These are phyloP conservation scores for Neolentinus lepideus DNA, from an alignment of 1,284 basidiomycete species.

Conservation along the genomic window DNA sequence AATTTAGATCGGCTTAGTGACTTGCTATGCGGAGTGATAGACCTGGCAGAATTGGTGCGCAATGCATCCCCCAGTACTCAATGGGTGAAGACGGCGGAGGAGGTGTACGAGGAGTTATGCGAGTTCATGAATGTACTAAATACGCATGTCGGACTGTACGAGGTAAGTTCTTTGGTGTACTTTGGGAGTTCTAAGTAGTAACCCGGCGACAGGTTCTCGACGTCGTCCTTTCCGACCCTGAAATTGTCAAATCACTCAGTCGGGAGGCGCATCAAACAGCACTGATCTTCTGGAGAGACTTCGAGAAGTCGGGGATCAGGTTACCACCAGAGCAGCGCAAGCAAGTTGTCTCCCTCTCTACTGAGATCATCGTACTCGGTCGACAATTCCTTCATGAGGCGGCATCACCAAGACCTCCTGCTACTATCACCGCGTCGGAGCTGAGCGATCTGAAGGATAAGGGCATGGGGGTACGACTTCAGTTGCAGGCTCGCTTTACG, in stretches of 20 bases:
- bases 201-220: constrained; percentile 45
- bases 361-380: constrained; percentile 86
- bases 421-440: constrained; percentile 59
- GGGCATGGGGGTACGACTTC: constrained; percentile 60
- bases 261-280: constrained; percentile 79
- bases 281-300: constrained; percentile 91
- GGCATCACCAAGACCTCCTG: constrained; percentile 51
- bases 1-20: constrained; percentile 94
- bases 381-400: constrained; percentile 77
- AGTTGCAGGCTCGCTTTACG: constrained; percentile 68
- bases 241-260: constrained; percentile 52
- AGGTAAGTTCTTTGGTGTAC: constrained; percentile 44
- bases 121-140: constrained; percentile 98
- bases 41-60: constrained; percentile 89
- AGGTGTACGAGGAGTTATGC: constrained; percentile 87
- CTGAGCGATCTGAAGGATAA: constrained; percentile 62
- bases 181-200: constrained; percentile 8
- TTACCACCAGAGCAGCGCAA: constrained; percentile 73
- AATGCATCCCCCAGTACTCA: constrained; percentile 85
- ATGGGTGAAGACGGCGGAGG: constrained; percentile 84
- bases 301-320: constrained; percentile 95
- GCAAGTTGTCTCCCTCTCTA: constrained; percentile 87
- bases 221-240: constrained; percentile 54
- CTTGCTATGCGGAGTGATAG: constrained; percentile 92
- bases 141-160: constrained; percentile 89